Percentiles rank a stretch among this genome's conserved stretches.
Conservation (phyloP, 768 basidiomycete genomes). For the Galerina marginata region DNA sequence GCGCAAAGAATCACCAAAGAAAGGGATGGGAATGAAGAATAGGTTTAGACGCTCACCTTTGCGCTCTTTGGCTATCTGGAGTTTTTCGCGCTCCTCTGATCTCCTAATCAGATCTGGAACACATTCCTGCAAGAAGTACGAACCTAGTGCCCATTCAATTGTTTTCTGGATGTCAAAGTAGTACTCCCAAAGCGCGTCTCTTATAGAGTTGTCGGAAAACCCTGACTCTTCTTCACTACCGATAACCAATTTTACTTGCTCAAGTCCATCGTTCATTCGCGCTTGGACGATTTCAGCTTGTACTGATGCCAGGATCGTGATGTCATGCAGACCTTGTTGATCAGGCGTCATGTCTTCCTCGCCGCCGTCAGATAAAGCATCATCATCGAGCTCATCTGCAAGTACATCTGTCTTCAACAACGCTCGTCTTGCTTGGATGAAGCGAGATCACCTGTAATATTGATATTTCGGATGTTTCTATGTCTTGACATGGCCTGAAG, state of each 20-base stretch:
- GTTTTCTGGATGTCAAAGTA: slow-evolving; percentile 86
- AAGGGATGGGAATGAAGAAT: slow-evolving; percentile 27
- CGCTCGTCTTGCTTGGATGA: neutral
- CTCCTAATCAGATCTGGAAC: slow-evolving; percentile 7
- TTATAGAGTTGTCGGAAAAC: slow-evolving; percentile 75
- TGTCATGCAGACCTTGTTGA: slow-evolving; percentile 64
- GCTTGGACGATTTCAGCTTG: slow-evolving; percentile 41
- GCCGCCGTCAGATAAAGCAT: slow-evolving; percentile 76
- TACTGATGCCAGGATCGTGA: slow-evolving; percentile 9
- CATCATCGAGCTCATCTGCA: slow-evolving; percentile 88
- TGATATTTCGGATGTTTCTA: slow-evolving; percentile 84
- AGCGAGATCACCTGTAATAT: slow-evolving; percentile 65
- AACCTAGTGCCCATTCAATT: slow-evolving; percentile 76
- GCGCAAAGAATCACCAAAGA: slow-evolving; percentile 35
- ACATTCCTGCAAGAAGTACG: slow-evolving; percentile 29
- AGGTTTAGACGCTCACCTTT: slow-evolving; percentile 74
- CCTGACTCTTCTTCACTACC: slow-evolving; percentile 70
- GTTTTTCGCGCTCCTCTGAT: slow-evolving; percentile 68
- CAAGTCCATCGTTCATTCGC: slow-evolving; percentile 74
- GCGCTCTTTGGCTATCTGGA: slow-evolving; percentile 68
- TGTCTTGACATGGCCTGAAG: slow-evolving; percentile 82
- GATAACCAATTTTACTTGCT: slow-evolving; percentile 68
- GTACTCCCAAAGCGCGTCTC: slow-evolving; percentile 83
- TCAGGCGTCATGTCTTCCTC: slow-evolving; percentile 83
- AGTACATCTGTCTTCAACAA: slow-evolving; percentile 8